phyloP scores from a whole-genome alignment of 1,139 yeast species.

The Yamadazyma songkhlaensis region DNA sequence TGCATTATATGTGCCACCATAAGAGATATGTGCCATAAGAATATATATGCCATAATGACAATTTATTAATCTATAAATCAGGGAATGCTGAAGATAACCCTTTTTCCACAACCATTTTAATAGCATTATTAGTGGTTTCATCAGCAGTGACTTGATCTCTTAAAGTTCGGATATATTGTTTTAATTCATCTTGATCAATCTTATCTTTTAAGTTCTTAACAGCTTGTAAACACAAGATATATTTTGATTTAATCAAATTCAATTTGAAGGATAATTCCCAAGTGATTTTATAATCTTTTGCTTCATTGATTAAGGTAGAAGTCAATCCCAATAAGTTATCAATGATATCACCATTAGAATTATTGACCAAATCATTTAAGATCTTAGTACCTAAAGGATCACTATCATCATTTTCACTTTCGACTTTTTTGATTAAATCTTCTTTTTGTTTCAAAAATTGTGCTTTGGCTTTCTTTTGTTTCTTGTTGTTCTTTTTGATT shows the following conservation, averaged over 20 bases:
- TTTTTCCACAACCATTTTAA: constrained; percentile 43
- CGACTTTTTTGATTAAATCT: constrained; percentile 39
- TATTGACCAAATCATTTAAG: constrained; percentile 25
- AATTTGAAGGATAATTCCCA: constrained; percentile 40
- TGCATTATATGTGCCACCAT: too few relatives aligned
- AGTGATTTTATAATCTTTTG: constrained; percentile 29
- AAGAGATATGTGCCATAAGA: too few relatives aligned
- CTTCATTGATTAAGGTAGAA: constrained; percentile 35
- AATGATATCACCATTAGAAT: constrained; percentile 25
- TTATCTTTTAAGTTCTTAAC: constrained; percentile 24
- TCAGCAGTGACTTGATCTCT: constrained; percentile 24
- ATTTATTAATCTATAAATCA: constrained; percentile 10
- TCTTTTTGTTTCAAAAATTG: constrained; percentile 36
- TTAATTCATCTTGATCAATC: constrained; percentile 18
- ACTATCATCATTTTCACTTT: constrained; percentile 42
- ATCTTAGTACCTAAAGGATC: constrained; percentile 50
- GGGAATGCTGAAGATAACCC: constrained; percentile 38
- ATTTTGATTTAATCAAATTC: constrained; percentile 41
- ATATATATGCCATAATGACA: too few relatives aligned
- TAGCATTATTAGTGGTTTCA: constrained; percentile 34
- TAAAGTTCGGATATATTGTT: constrained; percentile 25
- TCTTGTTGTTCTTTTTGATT: constrained; percentile 25
- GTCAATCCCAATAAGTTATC: constrained; percentile 28
- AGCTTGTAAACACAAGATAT: constrained; percentile 47
- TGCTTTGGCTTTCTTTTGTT: constrained; percentile 33